Percentiles rank a stretch among this genome's conserved stretches.
Conservation (phyloP, 495 filamentous ascomycete genomes). For the Penicillium ucsense region DNA sequence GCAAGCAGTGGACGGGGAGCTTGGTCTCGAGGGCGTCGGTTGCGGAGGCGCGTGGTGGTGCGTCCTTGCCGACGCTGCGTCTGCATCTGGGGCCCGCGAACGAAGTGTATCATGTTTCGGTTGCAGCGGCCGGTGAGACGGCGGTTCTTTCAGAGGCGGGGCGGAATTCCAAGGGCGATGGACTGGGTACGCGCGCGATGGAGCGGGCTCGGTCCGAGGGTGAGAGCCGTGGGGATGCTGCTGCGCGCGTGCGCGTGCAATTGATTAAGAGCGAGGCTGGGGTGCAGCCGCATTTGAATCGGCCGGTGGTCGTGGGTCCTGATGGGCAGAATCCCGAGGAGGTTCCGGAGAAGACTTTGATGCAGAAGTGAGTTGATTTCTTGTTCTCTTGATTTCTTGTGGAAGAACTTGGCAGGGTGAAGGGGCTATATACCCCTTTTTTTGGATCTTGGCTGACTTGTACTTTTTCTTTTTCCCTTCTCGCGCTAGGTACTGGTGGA, state of each 20-base stretch:
- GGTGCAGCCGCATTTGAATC: slow-evolving; percentile 31
- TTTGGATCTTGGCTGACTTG: no score
- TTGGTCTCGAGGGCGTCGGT: slow-evolving; percentile 20
- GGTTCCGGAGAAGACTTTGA: slow-evolving; percentile 31
- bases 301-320: slow-evolving; percentile 29
- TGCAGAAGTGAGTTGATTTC: slow-evolving; percentile 34
- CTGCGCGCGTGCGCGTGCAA: slow-evolving; percentile 13
- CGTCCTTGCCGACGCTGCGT: slow-evolving; percentile 18
- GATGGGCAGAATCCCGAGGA: slow-evolving; percentile 29
- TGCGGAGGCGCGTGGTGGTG: slow-evolving; percentile 12
- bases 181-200: no score
- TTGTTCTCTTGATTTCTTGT: not conserved
- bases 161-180: no score
- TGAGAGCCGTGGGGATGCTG: no score
- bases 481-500: slow-evolving; percentile 36
- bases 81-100: slow-evolving; percentile 27
- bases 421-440: no score
- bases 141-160: no score
- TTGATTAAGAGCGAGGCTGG: slow-evolving; percentile 20
- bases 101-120: slow-evolving; percentile 30
- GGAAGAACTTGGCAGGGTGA: no score
- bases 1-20: slow-evolving; percentile 34
- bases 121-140: slow-evolving; percentile 3
- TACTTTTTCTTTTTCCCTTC: not conserved
- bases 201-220: no score